Base-by-base conservation (phyloP, 257 asterid genomes). In the Solanum rostratum region DNA sequence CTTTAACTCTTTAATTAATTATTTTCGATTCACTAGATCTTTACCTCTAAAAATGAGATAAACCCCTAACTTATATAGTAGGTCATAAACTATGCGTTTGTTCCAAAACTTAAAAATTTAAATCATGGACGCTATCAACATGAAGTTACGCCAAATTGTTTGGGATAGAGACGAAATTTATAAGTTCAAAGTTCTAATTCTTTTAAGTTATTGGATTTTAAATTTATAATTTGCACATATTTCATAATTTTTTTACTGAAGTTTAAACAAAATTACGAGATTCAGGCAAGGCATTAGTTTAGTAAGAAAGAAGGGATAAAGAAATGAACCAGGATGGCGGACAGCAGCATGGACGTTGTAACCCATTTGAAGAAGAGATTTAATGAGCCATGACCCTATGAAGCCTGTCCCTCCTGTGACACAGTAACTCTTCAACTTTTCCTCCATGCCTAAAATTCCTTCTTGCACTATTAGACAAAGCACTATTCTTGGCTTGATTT, bases 301-400 rank as follows among this genome's bases (percentile, higher is more conserved):
- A 9, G 66, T 9, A 10, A n/a, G 18, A 24, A 62, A 9, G 19
- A 24, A 24, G 5, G 39, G 66, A 24, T 2, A 63, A 14, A 30
- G 37, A 5, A 30, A 16, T 0, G 74, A 20, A 95, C 98, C 96
- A 43, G 87, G 97, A 91, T 91, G 80, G 22, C 98, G 91, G 84
- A 92, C 89, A 54, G 98, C 87, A 87, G 97, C 97, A 85, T 93
- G 97, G 81, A 96, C 95, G 1, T 5, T 50, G 90, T 65, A 87
- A 43, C 99, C 99, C 24, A 84, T 88, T 30, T 83, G 85, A 20
- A 94, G 93, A 81, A 96, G 97, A 88, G 96, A 91, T 30, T 86
- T 94, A 22, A 94, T 93, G 37, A 96, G 93, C 97, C 98, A 96
- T 68, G 99, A 92, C n/a, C 98, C 99, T 10, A 96, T 89, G 90